Base-by-base conservation (phyloP, 306 rosid species). In the Quercus suber region DNA sequence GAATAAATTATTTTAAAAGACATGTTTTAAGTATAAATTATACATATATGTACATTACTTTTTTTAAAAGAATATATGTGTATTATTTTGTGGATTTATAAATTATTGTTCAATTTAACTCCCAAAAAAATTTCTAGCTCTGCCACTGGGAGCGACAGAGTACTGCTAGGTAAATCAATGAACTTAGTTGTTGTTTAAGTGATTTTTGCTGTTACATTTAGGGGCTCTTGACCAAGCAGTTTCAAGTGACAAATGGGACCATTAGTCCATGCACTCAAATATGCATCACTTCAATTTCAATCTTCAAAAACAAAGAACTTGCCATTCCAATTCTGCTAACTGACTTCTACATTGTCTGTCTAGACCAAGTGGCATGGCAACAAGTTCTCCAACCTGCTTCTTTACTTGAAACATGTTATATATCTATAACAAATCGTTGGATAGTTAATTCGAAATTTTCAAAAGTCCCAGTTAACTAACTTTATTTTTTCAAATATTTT, bases 371-470 rank as follows among this genome's bases (percentile, higher is more conserved):
- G 72, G 21, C 52, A 1, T 68, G 45, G 72, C 72, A 68, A 3
- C 52, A 67, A 33, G 71, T 67, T 17, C 71, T 35, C n/a, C 52
- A 37, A 59, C 65, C 23, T 59, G 4, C 4, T 68, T 35, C 52
- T 68, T 68, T 68, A 33, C 23, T 1, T 45, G 17, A 68, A 68
- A 35, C 17, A 33, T 30, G 35, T 35, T 41, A 37, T 69, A 55
- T 61, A 61, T 78, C 71, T 75, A 70, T 75, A 23, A 21, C 14
- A 35, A 17, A 30, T 63, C 73, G 58, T 71, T 76, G 14, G 67
- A 31, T 43, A 59, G 51, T 19, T 41, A 18, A 25, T 35, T 35
- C 67, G 60, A 64, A 30, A 65, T 82, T 65, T 49, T 71, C 71
- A 68, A 37, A 69, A 52, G 35, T 57, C 69, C 76, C 63, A 21